Conservation (phyloP, 2,329 filamentous ascomycete genomes). For the Beauveria caledonica region DNA sequence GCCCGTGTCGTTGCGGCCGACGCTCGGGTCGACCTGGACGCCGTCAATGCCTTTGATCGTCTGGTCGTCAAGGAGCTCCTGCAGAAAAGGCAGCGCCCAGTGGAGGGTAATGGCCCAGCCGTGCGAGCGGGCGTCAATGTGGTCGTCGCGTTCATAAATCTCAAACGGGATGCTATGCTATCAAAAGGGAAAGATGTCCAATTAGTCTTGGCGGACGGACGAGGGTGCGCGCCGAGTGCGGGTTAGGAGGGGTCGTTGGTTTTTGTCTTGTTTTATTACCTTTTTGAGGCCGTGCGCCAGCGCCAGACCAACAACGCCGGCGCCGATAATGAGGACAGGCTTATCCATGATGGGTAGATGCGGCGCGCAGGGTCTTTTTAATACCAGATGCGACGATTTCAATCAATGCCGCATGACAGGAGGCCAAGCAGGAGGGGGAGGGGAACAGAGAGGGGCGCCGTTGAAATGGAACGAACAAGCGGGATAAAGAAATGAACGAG, state of each 20-base stretch:
- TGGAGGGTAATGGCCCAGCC: conserved; percentile 56
- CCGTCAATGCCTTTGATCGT: conserved; percentile 19
- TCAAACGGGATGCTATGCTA: conserved; percentile 24
- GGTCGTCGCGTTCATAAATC: conserved; percentile 24
- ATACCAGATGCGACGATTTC: too few species aligned
- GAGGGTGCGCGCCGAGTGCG: neutral
- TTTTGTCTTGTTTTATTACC: conserved; percentile 16
- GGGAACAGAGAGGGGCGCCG: neutral
- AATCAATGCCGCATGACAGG: neutral
- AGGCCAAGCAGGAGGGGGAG: neutral
- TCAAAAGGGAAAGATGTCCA: neutral
- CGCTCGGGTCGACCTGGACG: conserved; percentile 26
- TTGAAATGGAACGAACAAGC: too few species aligned
- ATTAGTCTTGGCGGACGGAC: neutral
- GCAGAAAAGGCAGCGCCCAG: conserved; percentile 38
- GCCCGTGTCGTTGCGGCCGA: conserved; percentile 30
- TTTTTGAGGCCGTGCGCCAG: conserved; percentile 30
- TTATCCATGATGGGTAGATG: conserved; percentile 11
- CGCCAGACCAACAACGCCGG: conserved; percentile 28
- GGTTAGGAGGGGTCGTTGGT: neutral
- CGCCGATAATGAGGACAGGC: conserved; percentile 29
- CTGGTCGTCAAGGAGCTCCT: conserved; percentile 18
- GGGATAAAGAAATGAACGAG: too few species aligned
- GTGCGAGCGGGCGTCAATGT: conserved; percentile 25
- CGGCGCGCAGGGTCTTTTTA: too few species aligned